Percentiles rank a stretch among this genome's conserved stretches.
Conservation (phyloP, 305 asterid species). For the Petunia hybrid region DNA sequence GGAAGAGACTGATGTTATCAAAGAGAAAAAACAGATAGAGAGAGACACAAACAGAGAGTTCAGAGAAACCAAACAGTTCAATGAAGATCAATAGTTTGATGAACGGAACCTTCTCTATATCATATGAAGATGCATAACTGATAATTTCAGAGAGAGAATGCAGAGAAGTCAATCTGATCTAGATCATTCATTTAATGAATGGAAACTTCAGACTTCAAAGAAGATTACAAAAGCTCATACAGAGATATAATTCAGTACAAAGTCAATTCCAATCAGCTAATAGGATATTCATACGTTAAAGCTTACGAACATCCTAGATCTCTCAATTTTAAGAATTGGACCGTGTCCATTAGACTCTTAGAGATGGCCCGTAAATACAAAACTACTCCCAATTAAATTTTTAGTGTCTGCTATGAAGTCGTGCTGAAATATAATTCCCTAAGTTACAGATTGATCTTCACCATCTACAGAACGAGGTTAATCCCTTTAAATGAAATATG, state of each 20-base stretch:
- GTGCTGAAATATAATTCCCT: background rate
- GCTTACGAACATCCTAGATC: background rate
- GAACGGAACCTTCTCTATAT: background rate
- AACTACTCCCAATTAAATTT: background rate
- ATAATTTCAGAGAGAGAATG: background rate
- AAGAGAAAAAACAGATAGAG: background rate
- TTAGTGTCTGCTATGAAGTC: background rate
- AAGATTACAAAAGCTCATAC: background rate
- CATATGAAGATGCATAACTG: background rate
- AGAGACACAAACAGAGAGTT: background rate
- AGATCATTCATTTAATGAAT: background rate
- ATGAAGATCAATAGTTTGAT: background rate
- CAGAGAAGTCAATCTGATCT: background rate
- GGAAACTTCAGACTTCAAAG: background rate
- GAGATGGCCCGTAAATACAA: background rate
- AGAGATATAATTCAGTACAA: background rate
- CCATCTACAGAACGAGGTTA: background rate
- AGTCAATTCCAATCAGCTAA: background rate
- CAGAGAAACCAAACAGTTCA: background rate
- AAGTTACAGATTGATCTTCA: background rate
- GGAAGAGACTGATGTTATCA: background rate
- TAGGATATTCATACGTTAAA: background rate
- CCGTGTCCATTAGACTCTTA: background rate
- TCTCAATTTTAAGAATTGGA: background rate
- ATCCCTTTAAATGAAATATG: background rate